Base-by-base conservation (phyloP, 1,139 yeast genomes). In the Blastobotrys apis region DNA sequence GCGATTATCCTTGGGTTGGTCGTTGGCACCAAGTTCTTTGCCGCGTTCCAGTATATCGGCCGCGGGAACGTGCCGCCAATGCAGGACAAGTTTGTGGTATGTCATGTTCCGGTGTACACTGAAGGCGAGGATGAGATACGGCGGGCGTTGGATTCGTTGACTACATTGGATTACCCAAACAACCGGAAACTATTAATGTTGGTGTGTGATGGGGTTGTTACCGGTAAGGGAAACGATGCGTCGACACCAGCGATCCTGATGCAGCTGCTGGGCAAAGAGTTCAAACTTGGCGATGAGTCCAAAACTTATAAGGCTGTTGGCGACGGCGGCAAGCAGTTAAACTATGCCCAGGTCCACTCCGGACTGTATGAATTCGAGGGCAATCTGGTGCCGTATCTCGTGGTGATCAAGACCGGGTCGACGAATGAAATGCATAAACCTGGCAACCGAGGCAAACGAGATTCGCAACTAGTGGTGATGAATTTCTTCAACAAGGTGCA, bases 111-210 rank as follows among this genome's bases (percentile, higher is more conserved):
- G 2, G 90, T 96, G 59, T 92, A 92, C 62, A 88, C 97, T 1
- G 98, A 92, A 67, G 94, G 88, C 59, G 85, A 78, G 53, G 83
- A 74, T 12, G 95, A 94, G 52, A 67, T 92, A 50, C 75, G 97
- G 57, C 80, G 90, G 1, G 87, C 97, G 0, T 67, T 90, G 54
- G 97, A 92, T 64, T 90, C 97, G 1, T 63, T 92, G 48, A 86
- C 95, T 15, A 85, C 95, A 1, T 86, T 97, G 3, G 95, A 86
- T 53, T 92, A 84, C 62, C 97, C 97, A 47, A 88, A 86, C 65
- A 85, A 97, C 4, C 97, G 92, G 65, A 92, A 90, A 64, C 68
- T 92, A 52, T 71, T 92, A 41, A 69, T 88, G 44, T 80, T 90
- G 37, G 75, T 92, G 29, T 90, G 97, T 71, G 98, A 92, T 69